Evolutionary conservation across 2,329 filamentous ascomycete species (phyloP).

Genomic region (Magnaporthiopsis rhizophila): DNA sequence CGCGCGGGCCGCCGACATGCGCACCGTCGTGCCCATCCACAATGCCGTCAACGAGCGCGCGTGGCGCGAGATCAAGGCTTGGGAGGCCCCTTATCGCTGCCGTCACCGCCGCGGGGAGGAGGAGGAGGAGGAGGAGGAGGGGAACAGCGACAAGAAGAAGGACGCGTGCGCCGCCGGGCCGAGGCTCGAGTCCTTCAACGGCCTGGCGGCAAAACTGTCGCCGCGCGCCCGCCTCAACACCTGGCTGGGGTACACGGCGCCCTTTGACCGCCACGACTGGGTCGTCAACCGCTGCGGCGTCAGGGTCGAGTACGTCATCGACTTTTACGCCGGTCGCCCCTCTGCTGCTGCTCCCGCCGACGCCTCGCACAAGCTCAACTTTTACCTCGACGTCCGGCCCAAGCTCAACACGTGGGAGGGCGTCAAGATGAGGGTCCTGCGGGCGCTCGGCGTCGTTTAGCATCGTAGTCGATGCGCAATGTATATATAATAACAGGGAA

Average conservation of each 20-base stretch:
- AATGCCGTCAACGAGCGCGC: conserved; percentile 97
- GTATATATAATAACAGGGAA: neutral
- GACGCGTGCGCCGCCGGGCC: conserved; percentile 58
- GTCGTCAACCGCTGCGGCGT: conserved; percentile 85
- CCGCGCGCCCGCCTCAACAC: conserved; percentile 79
- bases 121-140: conserved; percentile 28
- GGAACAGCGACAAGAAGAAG: conserved; percentile 23
- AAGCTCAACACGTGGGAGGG: conserved; percentile 64
- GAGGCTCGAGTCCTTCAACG: conserved; percentile 74
- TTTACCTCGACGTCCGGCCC: conserved; percentile 60
- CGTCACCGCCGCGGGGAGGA: too few relatives aligned
- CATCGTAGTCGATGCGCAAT: neutral
- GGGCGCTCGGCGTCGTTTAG: conserved; percentile 40
- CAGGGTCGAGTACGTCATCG: conserved; percentile 89
- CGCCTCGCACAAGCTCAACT: conserved; percentile 34
- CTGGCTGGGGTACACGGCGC: conserved; percentile 76
- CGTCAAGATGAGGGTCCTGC: conserved; percentile 54
- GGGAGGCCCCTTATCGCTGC: conserved; percentile 63
- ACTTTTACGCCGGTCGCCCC: conserved; percentile 79
- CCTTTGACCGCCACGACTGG: conserved; percentile 97
- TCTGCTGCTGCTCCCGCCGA: conserved; percentile 1
- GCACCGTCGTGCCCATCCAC: conserved; percentile 89
- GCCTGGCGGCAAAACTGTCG: conserved; percentile 60
- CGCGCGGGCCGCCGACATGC: conserved; percentile 68
- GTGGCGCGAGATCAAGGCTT: conserved; percentile 83